Evolutionary conservation across 164 flowering plant genomes (phyloP).

Genomic region (Annona squamosa): DNA sequence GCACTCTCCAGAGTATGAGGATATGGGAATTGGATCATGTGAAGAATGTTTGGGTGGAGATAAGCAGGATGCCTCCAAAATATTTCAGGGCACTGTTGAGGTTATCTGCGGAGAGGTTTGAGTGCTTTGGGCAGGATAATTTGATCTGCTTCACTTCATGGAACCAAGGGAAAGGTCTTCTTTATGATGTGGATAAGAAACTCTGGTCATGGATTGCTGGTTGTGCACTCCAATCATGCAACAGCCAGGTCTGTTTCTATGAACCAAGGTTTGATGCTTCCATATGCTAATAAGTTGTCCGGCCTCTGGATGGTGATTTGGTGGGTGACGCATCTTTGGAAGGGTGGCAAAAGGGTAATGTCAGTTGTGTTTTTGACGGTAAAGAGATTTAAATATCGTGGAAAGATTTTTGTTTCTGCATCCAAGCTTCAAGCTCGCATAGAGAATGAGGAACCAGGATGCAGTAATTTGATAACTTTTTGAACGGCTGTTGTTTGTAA

Average conservation of each 20-base stretch:
- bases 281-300: slow-evolving; percentile 28
- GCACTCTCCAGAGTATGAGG: slow-evolving; percentile 87
- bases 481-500: background rate
- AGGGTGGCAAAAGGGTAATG: background rate
- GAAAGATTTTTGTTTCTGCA: background rate
- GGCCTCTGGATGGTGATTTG: background rate
- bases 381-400: background rate
- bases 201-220: slow-evolving; percentile 96
- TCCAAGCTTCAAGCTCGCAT: background rate
- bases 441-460: background rate
- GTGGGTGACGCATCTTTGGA: background rate
- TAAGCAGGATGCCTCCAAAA: slow-evolving; percentile 91
- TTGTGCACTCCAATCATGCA: slow-evolving; percentile 82
- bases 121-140: slow-evolving; percentile 95
- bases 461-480: background rate
- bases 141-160: slow-evolving; percentile 82
- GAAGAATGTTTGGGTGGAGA: slow-evolving; percentile 71
- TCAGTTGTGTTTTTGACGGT: background rate
- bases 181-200: slow-evolving; percentile 81
- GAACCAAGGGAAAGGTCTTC: slow-evolving; percentile 93
- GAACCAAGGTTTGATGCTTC: slow-evolving; percentile 94
- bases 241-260: slow-evolving; percentile 85
- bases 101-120: slow-evolving; percentile 91
- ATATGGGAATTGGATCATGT: slow-evolving; percentile 95
- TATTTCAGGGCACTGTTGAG: slow-evolving; percentile 73